Conservation (phyloP, 768 basidiomycete genomes). For the Lentinus tigrinus region DNA sequence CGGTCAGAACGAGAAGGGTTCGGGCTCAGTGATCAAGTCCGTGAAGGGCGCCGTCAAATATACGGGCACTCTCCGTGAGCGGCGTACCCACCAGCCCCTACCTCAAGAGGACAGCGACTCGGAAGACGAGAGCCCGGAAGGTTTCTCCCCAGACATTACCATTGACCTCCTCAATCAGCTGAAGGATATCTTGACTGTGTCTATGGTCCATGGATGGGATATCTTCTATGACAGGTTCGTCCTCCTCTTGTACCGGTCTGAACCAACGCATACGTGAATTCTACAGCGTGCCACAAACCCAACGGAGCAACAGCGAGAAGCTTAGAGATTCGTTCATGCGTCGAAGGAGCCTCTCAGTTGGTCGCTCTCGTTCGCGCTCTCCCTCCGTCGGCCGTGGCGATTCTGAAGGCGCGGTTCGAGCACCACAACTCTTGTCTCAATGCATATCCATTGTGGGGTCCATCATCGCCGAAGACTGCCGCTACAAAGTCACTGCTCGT, state of each 20-base stretch:
- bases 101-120: slow-evolving; percentile 42
- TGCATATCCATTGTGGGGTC: slow-evolving; percentile 64
- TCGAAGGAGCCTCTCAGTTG: slow-evolving; percentile 5
- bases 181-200: slow-evolving; percentile 56
- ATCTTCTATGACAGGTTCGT: slow-evolving; percentile 58
- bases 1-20: slow-evolving; percentile 6
- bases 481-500: slow-evolving; percentile 56
- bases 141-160: slow-evolving; percentile 65
- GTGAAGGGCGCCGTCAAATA: slow-evolving; percentile 23
- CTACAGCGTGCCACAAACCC: slow-evolving; percentile 3
- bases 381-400: slow-evolving; percentile 37
- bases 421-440: slow-evolving; percentile 54
- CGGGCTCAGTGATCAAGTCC: slow-evolving; percentile 17
- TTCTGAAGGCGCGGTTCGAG: slow-evolving; percentile 22
- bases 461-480: slow-evolving; percentile 69
- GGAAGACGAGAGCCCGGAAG: slow-evolving; percentile 29
- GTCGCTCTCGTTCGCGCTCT: slow-evolving; percentile 40
- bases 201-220: slow-evolving; percentile 56
- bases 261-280: not conserved
- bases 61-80: slow-evolving; percentile 24
- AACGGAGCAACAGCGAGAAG: slow-evolving; percentile 13
- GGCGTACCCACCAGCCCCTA: slow-evolving; percentile 15
- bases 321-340: slow-evolving; percentile 15
- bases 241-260: not conserved
- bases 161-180: slow-evolving; percentile 64